phyloP scores from a whole-genome alignment of 495 filamentous ascomycete genomes.

The Articulospora tetracladia region DNA sequence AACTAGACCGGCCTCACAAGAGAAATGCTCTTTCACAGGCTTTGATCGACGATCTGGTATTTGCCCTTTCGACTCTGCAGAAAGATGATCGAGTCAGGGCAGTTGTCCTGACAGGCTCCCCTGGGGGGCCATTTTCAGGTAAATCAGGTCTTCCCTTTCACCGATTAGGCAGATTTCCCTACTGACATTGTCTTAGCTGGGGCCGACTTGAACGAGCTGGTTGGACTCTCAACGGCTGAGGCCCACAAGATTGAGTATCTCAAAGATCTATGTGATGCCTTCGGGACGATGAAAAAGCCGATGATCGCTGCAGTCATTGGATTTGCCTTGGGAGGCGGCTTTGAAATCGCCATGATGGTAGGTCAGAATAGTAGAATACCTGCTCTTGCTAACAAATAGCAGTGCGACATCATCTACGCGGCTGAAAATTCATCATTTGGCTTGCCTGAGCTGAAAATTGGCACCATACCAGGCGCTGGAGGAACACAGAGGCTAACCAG shows the following conservation, averaged over 20 bases:
- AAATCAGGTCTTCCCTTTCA: neutral
- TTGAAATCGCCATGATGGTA: constrained; percentile 14
- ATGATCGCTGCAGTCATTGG: constrained; percentile 5
- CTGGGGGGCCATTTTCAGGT: constrained; percentile 32
- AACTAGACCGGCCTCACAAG: constrained; percentile 31
- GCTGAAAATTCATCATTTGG: constrained; percentile 27
- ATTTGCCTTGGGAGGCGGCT: constrained; percentile 13
- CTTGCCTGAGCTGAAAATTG: constrained; percentile 39
- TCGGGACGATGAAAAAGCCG: constrained; percentile 15
- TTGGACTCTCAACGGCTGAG: constrained; percentile 27
- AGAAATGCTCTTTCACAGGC: constrained; percentile 36
- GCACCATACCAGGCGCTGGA: constrained; percentile 40
- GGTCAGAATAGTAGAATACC: neutral
- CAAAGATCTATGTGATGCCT: constrained; percentile 31
- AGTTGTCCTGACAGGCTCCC: constrained; percentile 31
- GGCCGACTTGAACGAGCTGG: constrained; percentile 35
- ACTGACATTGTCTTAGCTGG: constrained; percentile 26
- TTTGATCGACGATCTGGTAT: constrained; percentile 26
- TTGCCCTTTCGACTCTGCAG: constrained; percentile 25
- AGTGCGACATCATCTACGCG: constrained; percentile 40
- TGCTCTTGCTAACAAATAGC: neutral
- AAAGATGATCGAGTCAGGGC: constrained; percentile 24
- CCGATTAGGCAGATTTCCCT: neutral
- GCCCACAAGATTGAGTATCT: constrained; percentile 30
- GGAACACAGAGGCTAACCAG: constrained; percentile 38